A percentile compares a stretch with the other conserved stretches of the same genome.
Conservation (phyloP, 805 yeast species). For the Kregervanrija fluxuum region DNA sequence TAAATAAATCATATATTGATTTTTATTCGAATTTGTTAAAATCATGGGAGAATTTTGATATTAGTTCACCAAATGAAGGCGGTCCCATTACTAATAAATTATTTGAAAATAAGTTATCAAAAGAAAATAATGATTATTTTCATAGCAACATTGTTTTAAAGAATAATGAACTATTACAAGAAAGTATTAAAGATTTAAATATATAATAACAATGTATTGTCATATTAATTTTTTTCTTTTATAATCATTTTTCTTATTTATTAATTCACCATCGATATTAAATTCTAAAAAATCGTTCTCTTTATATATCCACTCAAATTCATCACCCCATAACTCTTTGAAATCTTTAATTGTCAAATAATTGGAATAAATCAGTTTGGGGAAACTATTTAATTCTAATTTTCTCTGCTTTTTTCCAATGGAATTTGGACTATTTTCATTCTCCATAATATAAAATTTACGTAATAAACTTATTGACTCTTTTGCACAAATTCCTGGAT, state of each 20-base stretch:
- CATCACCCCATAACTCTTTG: slow-evolving; percentile 39
- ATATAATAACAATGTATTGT: slow-evolving; percentile 5
- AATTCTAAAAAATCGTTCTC: slow-evolving; percentile 20
- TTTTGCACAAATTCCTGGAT: slow-evolving; percentile 72
- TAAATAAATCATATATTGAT: slow-evolving; percentile 69
- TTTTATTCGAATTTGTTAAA: slow-evolving; percentile 63
- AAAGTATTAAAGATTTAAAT: slow-evolving; percentile 16
- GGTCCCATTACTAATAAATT: neutral
- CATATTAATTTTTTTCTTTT: neutral
- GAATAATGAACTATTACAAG: slow-evolving; percentile 20
- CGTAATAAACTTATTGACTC: slow-evolving; percentile 81
- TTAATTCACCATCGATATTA: slow-evolving; percentile 7
- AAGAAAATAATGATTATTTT: slow-evolving; percentile 18
- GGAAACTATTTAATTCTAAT: slow-evolving; percentile 50
- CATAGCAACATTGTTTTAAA: slow-evolving; percentile 21
- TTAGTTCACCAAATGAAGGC: neutral
- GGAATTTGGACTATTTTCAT: slow-evolving; percentile 78
- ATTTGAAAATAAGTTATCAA: slow-evolving; percentile 16
- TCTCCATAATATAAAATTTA: slow-evolving; percentile 78
- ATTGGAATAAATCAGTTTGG: slow-evolving; percentile 47
- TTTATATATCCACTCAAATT: slow-evolving; percentile 20
- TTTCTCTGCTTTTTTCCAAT: slow-evolving; percentile 64
- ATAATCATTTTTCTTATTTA: neutral
- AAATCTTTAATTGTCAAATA: slow-evolving; percentile 51
- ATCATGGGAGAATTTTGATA: slow-evolving; percentile 50